Conservation (phyloP, 2,329 filamentous ascomycete genomes). For the Diaporthe destruens region DNA sequence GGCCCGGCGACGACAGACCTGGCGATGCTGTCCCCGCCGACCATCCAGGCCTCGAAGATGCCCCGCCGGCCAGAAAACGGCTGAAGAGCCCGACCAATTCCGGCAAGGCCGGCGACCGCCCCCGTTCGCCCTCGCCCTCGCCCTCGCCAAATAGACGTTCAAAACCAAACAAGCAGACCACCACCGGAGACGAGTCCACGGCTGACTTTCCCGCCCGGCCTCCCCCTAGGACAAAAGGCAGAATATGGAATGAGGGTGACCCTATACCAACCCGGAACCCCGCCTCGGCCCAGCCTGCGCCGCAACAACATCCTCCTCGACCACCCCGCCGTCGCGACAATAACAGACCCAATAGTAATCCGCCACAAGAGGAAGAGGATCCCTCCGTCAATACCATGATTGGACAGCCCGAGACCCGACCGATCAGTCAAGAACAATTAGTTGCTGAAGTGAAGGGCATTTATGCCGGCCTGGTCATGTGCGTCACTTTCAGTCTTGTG, state of each 20-base stretch:
- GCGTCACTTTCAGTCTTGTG: neutral
- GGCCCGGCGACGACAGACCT: neutral
- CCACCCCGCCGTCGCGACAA: neutral
- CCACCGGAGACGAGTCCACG: neutral
- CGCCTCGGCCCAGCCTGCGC: constrained; percentile 5
- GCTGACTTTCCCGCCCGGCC: constrained; percentile 34
- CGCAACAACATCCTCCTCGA: neutral
- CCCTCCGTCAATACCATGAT: constrained; percentile 43
- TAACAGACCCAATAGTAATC: neutral
- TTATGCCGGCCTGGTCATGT: constrained; percentile 83
- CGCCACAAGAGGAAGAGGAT: constrained; percentile 41
- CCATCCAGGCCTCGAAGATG: neutral
- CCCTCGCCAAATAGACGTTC: constrained; percentile 20
- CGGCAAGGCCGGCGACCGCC: constrained; percentile 14
- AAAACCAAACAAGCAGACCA: neutral
- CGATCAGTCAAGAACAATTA: constrained; percentile 83
- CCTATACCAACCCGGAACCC: constrained; percentile 6
- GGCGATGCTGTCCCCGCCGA: too few species aligned
- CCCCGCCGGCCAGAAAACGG: constrained; percentile 19
- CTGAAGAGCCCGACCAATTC: constrained; percentile 30
- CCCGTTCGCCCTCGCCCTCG: neutral
- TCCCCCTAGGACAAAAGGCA: constrained; percentile 7
- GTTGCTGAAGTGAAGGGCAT: constrained; percentile 86
- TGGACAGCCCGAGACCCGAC: constrained; percentile 71
- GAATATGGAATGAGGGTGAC: constrained; percentile 36